Percentiles rank a stretch among this genome's conserved stretches.
phyloP scores from a whole-genome alignment of 768 basidiomycete genomes.

The Hygrophorus russula region DNA sequence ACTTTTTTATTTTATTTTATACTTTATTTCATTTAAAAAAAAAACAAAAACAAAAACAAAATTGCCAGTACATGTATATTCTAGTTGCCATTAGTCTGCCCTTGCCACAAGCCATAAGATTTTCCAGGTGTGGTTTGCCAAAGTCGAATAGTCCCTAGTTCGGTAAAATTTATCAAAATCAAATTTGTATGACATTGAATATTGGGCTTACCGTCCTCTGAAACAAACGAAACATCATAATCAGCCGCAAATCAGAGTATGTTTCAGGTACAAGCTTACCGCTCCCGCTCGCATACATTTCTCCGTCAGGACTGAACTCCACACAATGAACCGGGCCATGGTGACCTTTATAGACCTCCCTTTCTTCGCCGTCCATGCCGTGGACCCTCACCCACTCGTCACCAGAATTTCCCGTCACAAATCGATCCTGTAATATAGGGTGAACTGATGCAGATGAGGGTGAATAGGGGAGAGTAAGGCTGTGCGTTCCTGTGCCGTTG shows the following conservation, averaged over 20 bases:
- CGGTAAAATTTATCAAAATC: not conserved
- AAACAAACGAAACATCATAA: conserved; percentile 7
- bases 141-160: conserved; percentile 78
- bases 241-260: conserved; percentile 5
- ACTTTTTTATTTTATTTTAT: no score
- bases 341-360: conserved; percentile 89
- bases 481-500: conserved; percentile 56
- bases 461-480: conserved; percentile 68
- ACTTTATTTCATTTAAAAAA: no score
- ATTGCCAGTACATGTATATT: conserved; percentile 11
- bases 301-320: conserved; percentile 91
- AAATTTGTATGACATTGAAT: not conserved
- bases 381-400: conserved; percentile 98
- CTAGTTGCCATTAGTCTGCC: conserved; percentile 35
- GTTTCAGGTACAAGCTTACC: conserved; percentile 38
- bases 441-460: conserved; percentile 95
- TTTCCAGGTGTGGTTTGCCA: conserved; percentile 98
- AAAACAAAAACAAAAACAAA: no score
- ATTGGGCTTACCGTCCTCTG: conserved; percentile 60
- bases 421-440: conserved; percentile 77
- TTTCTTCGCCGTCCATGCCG: conserved; percentile 81
- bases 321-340: conserved; percentile 96
- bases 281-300: conserved; percentile 94
- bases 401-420: conserved; percentile 79
- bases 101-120: conserved; percentile 86